Conservation (phyloP, 768 basidiomycete genomes). For the Gyrodon lividus region DNA sequence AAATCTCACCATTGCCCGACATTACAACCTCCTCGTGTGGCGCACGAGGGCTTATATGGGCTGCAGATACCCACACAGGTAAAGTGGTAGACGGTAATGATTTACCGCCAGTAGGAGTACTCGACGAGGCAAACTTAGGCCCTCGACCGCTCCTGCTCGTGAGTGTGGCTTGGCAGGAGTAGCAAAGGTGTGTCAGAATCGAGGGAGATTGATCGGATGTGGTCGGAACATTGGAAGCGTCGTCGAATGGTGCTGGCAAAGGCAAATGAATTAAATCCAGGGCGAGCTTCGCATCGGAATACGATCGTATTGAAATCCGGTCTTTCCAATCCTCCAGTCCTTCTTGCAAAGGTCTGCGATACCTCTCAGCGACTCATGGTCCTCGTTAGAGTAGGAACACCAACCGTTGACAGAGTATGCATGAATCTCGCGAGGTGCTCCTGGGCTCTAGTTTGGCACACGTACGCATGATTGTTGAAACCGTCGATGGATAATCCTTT, state of each 20-base stretch:
- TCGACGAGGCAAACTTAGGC: conserved; percentile 16
- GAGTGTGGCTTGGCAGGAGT: conserved; percentile 59
- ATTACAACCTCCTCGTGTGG: neutral
- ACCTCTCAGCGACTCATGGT: neutral
- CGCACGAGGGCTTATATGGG: neutral
- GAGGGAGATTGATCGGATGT: conserved; percentile 15
- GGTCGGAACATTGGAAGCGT: neutral
- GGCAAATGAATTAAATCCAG: conserved; percentile 15
- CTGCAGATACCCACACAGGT: conserved; percentile 35
- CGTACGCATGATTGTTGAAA: conserved; percentile 79
- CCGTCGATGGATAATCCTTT: conserved; percentile 82
- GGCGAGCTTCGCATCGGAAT: conserved; percentile 15
- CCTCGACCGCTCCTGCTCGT: conserved; percentile 56
- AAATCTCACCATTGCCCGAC: conserved; percentile 27
- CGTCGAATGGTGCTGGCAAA: neutral
- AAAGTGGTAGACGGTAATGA: conserved; percentile 16
- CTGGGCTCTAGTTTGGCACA: conserved; percentile 78
- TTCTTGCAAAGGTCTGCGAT: conserved; percentile 56
- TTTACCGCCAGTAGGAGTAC: conserved; percentile 1
- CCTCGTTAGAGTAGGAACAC: neutral
- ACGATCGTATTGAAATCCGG: conserved; percentile 68
- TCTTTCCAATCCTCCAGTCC: conserved; percentile 73
- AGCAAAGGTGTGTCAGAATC: conserved; percentile 51
- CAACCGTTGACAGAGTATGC: conserved; percentile 68
- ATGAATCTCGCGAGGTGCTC: conserved; percentile 44